Evolutionary conservation across 148 eudicot species (phyloP), one percentile per base, ranked within the genome.

Genomic region (Selenicereus undatus): DNA sequence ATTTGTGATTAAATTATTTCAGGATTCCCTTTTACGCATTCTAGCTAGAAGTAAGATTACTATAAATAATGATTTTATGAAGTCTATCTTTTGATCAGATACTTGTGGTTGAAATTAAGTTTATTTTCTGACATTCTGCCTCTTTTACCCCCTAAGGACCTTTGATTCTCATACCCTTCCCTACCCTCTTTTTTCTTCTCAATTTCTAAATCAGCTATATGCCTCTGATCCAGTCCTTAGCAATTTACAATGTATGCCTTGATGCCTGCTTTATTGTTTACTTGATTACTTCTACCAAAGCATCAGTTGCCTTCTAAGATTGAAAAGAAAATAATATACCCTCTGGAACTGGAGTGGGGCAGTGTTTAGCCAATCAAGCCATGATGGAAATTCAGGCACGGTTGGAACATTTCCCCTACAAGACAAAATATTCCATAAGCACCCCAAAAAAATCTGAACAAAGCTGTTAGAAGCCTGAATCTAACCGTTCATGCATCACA

Each of bases 311-410:
- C 9, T 29, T 51, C 30, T 56, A 42, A 64, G 71, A 76, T 32
- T 30, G 75, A 45, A 76, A 76, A 73, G 43, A 80, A 73, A 77
- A 45, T 22, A 76, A 66, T 65, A 89, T 86, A 95, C 99, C 92
- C 95, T 90, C 82, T 83, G 86, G 50, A 95, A 84, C 89, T 91
- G 91, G 84, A 95, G 99, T 71, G 99, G 99, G 79, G 97, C 88
- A 69, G 93, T 77, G 80, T 95, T 93, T n/a, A 95, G 88, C 99
- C 99, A 95, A 79, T 95, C 97, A 84, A 95, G 93, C 84, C 85
- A 86, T 81, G 97, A 87, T 62, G 99, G 99, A 85, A 95, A 92
- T 84, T 95, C 99, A 51, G 99, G 97, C 81, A 92, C 97, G 60
- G 76, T 75, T 65, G 88, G 81, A 80, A 93, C 91, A 81, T 83